A percentile compares a stretch with the other conserved stretches of the same genome.
phyloP scores from a whole-genome alignment of 176 grass and related monocot species.

The Ampelocalamus luodianensis region DNA sequence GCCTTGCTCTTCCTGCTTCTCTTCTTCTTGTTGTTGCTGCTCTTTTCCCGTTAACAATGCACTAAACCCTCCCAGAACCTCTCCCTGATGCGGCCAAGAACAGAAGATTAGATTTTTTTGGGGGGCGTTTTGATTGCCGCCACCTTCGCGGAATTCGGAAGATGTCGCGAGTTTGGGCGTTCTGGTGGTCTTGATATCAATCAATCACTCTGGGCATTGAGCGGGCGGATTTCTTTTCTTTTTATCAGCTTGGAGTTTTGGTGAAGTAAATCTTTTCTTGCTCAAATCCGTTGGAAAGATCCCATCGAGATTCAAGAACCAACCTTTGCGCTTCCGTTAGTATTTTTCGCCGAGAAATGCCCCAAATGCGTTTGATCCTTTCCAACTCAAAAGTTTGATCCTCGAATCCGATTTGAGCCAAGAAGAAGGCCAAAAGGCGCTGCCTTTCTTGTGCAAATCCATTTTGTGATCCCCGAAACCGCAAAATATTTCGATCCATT shows the following conservation, averaged over 20 bases:
- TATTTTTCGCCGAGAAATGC: background rate
- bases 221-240: slow-evolving; percentile 1
- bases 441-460: slow-evolving; percentile 40
- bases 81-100: background rate
- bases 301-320: slow-evolving; percentile 3
- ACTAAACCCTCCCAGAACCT: slow-evolving; percentile 57
- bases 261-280: background rate
- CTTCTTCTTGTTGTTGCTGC: background rate
- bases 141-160: background rate
- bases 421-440: slow-evolving; percentile 23
- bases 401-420: slow-evolving; percentile 18
- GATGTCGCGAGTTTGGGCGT: background rate
- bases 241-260: background rate
- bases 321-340: slow-evolving; percentile 4
- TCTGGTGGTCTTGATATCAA: background rate
- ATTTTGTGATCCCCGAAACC: slow-evolving; percentile 16
- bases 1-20: slow-evolving; percentile 5
- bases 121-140: background rate
- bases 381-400: slow-evolving; percentile 14
- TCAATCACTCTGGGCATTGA: background rate
- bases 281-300: slow-evolving; percentile 28
- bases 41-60: slow-evolving; percentile 3
- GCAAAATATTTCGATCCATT: slow-evolving; percentile 11
- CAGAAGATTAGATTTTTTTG: no score
- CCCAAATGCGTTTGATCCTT: background rate